A percentile compares a stretch with the other conserved stretches of the same genome.
Conservation (phyloP, 2,329 filamentous ascomycete genomes). For the Verticillium zaregamsianum region DNA sequence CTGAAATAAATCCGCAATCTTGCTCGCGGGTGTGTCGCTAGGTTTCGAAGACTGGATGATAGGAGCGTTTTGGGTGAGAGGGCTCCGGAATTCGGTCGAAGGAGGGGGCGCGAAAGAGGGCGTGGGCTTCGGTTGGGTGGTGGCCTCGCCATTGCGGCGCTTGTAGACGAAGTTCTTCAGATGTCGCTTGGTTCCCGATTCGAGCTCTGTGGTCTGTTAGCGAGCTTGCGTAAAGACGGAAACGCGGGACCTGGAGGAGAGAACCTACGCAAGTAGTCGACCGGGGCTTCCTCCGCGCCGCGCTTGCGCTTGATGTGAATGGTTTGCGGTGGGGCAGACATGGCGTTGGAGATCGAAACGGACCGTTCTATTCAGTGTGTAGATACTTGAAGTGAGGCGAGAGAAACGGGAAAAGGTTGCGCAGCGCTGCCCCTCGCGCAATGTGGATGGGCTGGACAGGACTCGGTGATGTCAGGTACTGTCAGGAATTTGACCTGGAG, state of each 20-base stretch:
- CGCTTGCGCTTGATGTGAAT: constrained; percentile 61
- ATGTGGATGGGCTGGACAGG: background rate
- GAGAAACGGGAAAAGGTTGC: background rate
- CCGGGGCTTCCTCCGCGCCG: constrained; percentile 45
- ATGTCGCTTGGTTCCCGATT: constrained; percentile 48
- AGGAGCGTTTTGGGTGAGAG: constrained; percentile 21
- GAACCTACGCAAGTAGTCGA: constrained; percentile 50
- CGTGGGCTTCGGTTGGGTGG: constrained; percentile 6
- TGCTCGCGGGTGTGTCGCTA: constrained; percentile 22
- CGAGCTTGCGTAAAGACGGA: background rate
- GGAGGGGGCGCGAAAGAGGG: background rate
- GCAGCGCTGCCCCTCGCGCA: background rate
- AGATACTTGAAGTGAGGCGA: background rate
- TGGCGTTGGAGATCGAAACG: constrained; percentile 17
- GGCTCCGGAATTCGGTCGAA: background rate
- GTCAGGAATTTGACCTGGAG: background rate
- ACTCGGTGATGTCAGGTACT: background rate
- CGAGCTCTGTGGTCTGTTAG: constrained; percentile 37
- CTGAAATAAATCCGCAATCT: no score
- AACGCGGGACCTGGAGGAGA: background rate
- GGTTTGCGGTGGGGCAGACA: constrained; percentile 55
- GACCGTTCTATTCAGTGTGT: background rate
- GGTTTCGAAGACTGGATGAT: constrained; percentile 45
- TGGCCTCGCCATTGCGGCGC: constrained; percentile 35
- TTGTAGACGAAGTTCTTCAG: constrained; percentile 54